phyloP scores from a whole-genome alignment of 768 basidiomycete species.

The Mycena amicta region DNA sequence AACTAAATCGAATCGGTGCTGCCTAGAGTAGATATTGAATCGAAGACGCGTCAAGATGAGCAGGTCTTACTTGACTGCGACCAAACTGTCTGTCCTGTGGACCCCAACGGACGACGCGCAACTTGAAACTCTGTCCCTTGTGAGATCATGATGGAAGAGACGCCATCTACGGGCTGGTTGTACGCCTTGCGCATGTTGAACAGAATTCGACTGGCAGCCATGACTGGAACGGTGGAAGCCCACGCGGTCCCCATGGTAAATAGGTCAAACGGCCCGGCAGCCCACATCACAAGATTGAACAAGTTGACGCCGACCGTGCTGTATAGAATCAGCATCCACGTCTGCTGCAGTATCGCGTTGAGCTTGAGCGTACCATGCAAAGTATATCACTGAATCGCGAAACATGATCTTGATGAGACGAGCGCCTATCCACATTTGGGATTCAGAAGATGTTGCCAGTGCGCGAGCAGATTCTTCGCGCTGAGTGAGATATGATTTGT shows the following conservation, averaged over 20 bases:
- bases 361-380: constrained; percentile 4
- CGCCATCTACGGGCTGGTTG: not conserved
- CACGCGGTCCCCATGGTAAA: constrained; percentile 8
- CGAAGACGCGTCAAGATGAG: too few species aligned
- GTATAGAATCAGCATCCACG: not conserved
- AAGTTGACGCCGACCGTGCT: constrained; percentile 11
- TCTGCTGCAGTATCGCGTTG: not conserved
- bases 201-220: constrained; percentile 8
- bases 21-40: too few species aligned
- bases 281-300: constrained; percentile 5
- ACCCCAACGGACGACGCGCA: not conserved
- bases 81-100: too few species aligned
- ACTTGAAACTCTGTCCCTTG: constrained; percentile 3
- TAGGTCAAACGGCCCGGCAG: constrained; percentile 1
- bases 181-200: constrained; percentile 6
- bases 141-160: not conserved
- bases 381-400: constrained; percentile 12
- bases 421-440: not conserved
- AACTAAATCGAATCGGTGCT: too few species aligned
- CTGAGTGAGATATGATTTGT: constrained; percentile 5
- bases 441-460: not conserved
- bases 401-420: constrained; percentile 8
- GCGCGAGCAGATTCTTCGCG: not conserved
- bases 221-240: constrained; percentile 7
- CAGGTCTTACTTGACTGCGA: too few species aligned